Base-by-base conservation (phyloP, 2,329 filamentous ascomycete genomes). In the Triangularia setosa region DNA sequence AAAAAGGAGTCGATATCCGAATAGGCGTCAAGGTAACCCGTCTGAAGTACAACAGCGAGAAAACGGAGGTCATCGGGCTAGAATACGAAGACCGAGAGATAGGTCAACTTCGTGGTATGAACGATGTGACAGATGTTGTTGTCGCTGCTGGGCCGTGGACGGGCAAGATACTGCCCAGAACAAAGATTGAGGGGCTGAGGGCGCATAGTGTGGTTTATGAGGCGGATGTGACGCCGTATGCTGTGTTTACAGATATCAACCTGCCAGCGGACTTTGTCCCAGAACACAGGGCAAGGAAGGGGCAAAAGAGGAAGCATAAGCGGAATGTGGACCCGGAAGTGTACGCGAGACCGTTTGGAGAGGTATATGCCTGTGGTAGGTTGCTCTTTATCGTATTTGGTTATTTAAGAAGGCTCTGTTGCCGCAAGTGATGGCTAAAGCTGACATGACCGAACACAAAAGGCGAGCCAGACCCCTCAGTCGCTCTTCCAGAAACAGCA, bases 281-380 rank as follows among this genome's bases (percentile, higher is more conserved):
- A 2, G 79, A 78, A 69, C 83, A 84, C 70, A 79, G 80, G 60
- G 74, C 76, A 64, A 74, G 72, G 69, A 74, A 76, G 72, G 82
- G 79, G 65, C 80, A 84, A 73, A 80, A 79, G 78, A 79, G 82
- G 72, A 78, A 77, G 71, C 85, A 84, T 76, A 81, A 82, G 64
- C 83, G 87, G 27, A 84, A 84, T 18, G 92, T 92, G 12, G 88
- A 92, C 25, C 95, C 95, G 0, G 95, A 99, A 76, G 95, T 98
- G 67, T 99, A 99, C 75, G 91, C 95, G 0, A 85, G 95, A 3
- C 93, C 93, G 0, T 90, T 92, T 74, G 86, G 90, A 62, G 93
- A 97, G 74, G 90, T 97, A 11, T 99, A 99, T 75, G 93, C 92
- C 0, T 99, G 95, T 74, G 95, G 93, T 84, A 72, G 62, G 79